These are phyloP conservation scores for Alternaria atra DNA, from an alignment of 2,329 filamentous ascomycete species.

Conservation along the genomic window DNA sequence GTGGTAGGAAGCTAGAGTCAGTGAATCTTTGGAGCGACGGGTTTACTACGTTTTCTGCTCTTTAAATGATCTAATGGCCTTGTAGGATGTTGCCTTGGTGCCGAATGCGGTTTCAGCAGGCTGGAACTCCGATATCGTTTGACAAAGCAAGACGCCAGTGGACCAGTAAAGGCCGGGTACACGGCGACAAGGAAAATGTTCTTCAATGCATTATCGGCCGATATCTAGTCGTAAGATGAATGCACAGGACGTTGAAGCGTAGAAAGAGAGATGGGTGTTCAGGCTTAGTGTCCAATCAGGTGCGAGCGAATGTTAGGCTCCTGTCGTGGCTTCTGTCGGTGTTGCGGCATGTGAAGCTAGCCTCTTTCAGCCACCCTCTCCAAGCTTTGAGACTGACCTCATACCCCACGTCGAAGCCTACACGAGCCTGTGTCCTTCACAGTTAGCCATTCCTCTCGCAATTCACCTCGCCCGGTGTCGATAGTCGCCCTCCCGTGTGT, in stretches of 20 bases:
- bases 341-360: conserved; percentile 28
- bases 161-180: not conserved
- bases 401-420: conserved; percentile 39
- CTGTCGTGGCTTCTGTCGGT: conserved; percentile 25
- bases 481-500: conserved; percentile 31
- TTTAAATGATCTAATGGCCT: not conserved
- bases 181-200: not conserved
- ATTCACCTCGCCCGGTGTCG: conserved; percentile 31
- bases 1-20: not conserved
- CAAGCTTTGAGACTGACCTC: conserved; percentile 39
- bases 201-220: not conserved
- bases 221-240: not conserved
- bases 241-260: not conserved
- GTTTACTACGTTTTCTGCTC: accelerated
- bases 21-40: not conserved
- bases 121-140: not conserved
- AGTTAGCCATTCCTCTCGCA: conserved; percentile 32
- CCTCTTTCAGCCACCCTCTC: conserved; percentile 31
- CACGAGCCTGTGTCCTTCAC: conserved; percentile 25
- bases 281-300: conserved; percentile 26
- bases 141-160: not conserved
- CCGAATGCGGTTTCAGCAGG: not conserved
- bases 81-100: not conserved
- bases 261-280: not conserved
- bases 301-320: conserved; percentile 18